A percentile compares a stretch with the other conserved stretches of the same genome.
Conservation (phyloP, 2,329 filamentous ascomycete species). For the Botrytis cinerea region DNA sequence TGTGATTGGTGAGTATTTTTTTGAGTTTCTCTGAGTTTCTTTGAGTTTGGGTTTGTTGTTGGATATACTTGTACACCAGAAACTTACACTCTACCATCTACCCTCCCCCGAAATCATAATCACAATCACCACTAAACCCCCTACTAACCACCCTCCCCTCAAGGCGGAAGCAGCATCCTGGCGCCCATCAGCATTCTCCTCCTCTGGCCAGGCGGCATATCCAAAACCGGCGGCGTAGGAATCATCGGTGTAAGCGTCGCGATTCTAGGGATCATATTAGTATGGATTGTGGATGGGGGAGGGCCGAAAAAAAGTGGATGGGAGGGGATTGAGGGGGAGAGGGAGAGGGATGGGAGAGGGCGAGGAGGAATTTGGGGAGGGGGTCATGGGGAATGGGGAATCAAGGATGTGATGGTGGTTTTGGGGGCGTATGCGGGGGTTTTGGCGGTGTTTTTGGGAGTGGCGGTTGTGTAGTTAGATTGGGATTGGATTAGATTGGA, state of each 20-base stretch:
- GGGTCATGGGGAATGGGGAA: neutral
- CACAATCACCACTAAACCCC: too few species aligned
- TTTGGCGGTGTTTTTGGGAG: slow-evolving; percentile 19
- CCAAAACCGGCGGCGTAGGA: neutral
- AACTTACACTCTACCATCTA: too few species aligned
- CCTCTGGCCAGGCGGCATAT: neutral
- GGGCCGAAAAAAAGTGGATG: neutral
- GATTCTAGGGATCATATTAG: neutral
- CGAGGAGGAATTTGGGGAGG: neutral
- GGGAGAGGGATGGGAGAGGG: neutral
- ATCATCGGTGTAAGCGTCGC: neutral
- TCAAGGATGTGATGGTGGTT: neutral
- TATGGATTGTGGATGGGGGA: neutral
- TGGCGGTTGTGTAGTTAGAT: neutral
- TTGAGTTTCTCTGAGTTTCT: too few species aligned
- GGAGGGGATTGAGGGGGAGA: neutral
- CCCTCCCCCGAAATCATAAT: too few species aligned
- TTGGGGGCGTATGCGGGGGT: slow-evolving; percentile 19
- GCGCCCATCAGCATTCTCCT: neutral
- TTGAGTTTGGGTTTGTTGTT: neutral
- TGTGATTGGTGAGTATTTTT: neutral
- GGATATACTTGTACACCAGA: too few species aligned
- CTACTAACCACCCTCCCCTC: neutral
- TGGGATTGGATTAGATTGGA: neutral
- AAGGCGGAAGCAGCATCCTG: neutral